phyloP scores from a whole-genome alignment of 148 eudicot genomes.

The Cornus suecica region DNA sequence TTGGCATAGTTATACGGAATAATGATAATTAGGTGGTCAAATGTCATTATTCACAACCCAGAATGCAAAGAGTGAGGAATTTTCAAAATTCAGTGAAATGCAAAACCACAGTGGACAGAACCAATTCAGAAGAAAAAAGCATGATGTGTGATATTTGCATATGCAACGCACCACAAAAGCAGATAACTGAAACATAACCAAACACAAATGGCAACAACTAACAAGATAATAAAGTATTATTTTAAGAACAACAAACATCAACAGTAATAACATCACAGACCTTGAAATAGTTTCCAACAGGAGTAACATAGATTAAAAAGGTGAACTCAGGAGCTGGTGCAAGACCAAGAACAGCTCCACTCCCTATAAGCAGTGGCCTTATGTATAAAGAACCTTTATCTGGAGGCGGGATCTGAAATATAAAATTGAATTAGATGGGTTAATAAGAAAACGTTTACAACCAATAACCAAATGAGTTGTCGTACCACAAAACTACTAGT shows the following conservation, averaged over 20 bases:
- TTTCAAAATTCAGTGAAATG: not conserved
- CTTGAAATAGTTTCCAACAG: slow-evolving; percentile 99
- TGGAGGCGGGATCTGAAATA: slow-evolving; percentile 79
- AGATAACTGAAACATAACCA: not conserved
- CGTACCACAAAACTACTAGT: not conserved
- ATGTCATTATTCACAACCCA: too few relatives aligned
- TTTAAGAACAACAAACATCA: not conserved
- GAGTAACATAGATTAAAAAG: slow-evolving; percentile 78
- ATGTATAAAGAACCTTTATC: slow-evolving; percentile 91
- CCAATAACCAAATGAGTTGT: not conserved
- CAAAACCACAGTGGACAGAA: not conserved
- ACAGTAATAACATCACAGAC: slow-evolving; percentile 26
- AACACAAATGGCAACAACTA: not conserved
- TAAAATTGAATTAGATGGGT: slow-evolving; percentile 2
- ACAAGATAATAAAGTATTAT: not conserved
- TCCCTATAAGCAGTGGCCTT: slow-evolving; percentile 92
- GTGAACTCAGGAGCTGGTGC: slow-evolving; percentile 98
- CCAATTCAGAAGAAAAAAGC: not conserved
- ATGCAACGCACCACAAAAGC: not conserved
- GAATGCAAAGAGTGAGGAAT: not conserved
- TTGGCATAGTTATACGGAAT: too few relatives aligned
- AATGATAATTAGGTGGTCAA: too few relatives aligned
- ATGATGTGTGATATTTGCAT: not conserved
- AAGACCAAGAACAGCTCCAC: slow-evolving; percentile 90
- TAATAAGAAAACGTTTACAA: not conserved